Percentiles rank a stretch among this genome's conserved stretches.
Conservation (phyloP, 805 yeast species). For the Citeromyces matritensis region DNA sequence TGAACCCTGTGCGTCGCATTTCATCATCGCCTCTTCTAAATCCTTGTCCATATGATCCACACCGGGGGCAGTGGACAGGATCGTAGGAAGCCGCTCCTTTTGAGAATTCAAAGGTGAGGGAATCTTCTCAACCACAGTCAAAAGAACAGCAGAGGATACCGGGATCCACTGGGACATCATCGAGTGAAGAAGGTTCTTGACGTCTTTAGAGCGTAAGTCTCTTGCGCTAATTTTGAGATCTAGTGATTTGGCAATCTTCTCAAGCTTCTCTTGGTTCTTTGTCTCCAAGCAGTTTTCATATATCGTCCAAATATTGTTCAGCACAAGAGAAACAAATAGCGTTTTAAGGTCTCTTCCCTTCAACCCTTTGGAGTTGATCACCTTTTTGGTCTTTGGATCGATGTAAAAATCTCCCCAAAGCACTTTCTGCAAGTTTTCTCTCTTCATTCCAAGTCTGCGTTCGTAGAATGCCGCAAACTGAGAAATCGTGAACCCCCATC, state of each 20-base stretch:
- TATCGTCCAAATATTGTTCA: slow-evolving; percentile 87
- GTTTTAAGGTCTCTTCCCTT: slow-evolving; percentile 57
- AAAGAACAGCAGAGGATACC: slow-evolving; percentile 67
- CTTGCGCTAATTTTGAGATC: slow-evolving; percentile 57
- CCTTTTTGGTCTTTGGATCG: slow-evolving; percentile 82
- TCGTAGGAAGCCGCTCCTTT: slow-evolving; percentile 46
- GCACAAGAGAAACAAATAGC: slow-evolving; percentile 69
- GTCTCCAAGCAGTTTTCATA: slow-evolving; percentile 57
- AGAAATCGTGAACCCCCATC: slow-evolving; percentile 92
- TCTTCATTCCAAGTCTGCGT: slow-evolving; percentile 70
- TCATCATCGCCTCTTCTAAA: slow-evolving; percentile 39
- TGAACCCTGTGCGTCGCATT: slow-evolving; percentile 57
- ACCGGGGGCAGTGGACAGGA: slow-evolving; percentile 46
- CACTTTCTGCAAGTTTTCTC: slow-evolving; percentile 66
- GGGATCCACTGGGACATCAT: slow-evolving; percentile 94
- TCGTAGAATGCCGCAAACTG: slow-evolving; percentile 84
- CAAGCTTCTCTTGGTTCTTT: slow-evolving; percentile 55
- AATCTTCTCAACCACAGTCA: slow-evolving; percentile 71
- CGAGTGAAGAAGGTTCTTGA: slow-evolving; percentile 40
- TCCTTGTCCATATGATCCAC: slow-evolving; percentile 27
- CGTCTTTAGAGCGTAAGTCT: slow-evolving; percentile 70
- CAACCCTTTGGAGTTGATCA: slow-evolving; percentile 48
- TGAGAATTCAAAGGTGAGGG: slow-evolving; percentile 82
- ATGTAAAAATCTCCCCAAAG: slow-evolving; percentile 90
- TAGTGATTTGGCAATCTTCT: slow-evolving; percentile 59